A percentile compares a stretch with the other conserved stretches of the same genome.
Conservation (phyloP, 148 eudicot genomes). For the Camellia sinensis region DNA sequence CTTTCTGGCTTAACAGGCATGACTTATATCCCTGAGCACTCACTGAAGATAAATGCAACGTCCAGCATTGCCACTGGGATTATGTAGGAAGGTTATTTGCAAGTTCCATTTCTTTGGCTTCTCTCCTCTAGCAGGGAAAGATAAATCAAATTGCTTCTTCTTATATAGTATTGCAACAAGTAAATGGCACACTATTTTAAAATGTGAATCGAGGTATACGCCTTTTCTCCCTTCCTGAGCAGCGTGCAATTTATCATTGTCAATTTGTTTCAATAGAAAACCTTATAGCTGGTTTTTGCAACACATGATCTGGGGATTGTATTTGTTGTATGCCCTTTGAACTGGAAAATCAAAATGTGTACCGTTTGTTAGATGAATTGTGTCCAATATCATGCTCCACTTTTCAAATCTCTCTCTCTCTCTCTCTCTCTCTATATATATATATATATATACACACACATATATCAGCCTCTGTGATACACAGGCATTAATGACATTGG, state of each 20-base stretch:
- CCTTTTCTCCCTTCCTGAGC: constrained; percentile 1
- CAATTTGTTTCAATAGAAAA: constrained; percentile 16
- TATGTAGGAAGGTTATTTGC: constrained; percentile 27
- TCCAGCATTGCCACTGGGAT: constrained; percentile 82
- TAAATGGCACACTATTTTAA: not conserved
- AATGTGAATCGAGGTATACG: not conserved
- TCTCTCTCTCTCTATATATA: too few species aligned
- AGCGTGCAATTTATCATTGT: constrained; percentile 1
- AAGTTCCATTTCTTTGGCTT: not conserved
- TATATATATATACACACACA: too few species aligned
- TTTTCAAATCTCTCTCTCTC: too few species aligned
- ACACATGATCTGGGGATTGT: constrained; percentile 5
- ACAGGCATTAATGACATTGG: too few species aligned
- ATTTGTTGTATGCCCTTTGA: constrained; percentile 11
- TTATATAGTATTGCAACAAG: not conserved
- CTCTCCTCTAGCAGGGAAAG: not conserved
- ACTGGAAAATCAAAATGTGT: constrained; percentile 12
- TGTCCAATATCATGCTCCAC: not conserved
- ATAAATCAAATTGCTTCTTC: not conserved
- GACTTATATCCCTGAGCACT: constrained; percentile 78
- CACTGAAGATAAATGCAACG: constrained; percentile 88
- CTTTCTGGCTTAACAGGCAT: constrained; percentile 47
- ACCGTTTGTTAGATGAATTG: constrained; percentile 2
- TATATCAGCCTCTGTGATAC: too few species aligned
- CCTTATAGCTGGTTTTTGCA: not conserved